Conservation (phyloP, 805 yeast species). For the Wickerhamiella lipophila region DNA sequence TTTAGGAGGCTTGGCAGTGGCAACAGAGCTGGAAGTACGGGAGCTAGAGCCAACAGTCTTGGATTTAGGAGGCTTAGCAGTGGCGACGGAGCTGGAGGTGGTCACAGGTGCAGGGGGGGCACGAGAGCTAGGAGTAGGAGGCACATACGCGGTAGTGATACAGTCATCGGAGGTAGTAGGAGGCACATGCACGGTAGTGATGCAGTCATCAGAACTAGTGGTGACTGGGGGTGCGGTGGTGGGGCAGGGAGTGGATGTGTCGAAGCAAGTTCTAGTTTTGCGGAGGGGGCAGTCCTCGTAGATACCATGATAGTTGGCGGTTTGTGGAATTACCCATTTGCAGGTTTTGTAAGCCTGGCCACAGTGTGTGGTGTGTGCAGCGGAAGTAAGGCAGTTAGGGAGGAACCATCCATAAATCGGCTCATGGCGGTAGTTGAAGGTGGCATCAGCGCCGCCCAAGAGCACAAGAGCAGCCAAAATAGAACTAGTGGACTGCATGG, state of each 20-base stretch:
- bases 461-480: slow-evolving; percentile 4
- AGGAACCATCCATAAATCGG: not conserved
- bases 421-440: not conserved
- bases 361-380: not conserved
- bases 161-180: not conserved
- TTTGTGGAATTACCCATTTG: not conserved
- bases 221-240: not conserved
- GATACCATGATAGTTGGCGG: not conserved
- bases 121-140: not conserved
- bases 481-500: not conserved
- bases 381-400: not conserved
- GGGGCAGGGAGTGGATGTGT: not conserved
- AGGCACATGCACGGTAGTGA: not conserved
- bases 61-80: not conserved
- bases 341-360: slow-evolving; percentile 1
- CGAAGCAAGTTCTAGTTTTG: slow-evolving; percentile 1
- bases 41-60: not conserved
- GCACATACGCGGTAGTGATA: not conserved
- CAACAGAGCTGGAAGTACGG: not conserved
- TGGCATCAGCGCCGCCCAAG: slow-evolving; percentile 1
- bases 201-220: not conserved
- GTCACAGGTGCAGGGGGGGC: not conserved
- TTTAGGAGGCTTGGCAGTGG: not conserved
- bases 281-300: not conserved
- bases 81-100: not conserved